Percentiles rank a stretch among this genome's conserved stretches.
Evolutionary conservation across 371 early-diverging fungal genomes (phyloP).

Genomic region (Zancudomyces culisetae): DNA sequence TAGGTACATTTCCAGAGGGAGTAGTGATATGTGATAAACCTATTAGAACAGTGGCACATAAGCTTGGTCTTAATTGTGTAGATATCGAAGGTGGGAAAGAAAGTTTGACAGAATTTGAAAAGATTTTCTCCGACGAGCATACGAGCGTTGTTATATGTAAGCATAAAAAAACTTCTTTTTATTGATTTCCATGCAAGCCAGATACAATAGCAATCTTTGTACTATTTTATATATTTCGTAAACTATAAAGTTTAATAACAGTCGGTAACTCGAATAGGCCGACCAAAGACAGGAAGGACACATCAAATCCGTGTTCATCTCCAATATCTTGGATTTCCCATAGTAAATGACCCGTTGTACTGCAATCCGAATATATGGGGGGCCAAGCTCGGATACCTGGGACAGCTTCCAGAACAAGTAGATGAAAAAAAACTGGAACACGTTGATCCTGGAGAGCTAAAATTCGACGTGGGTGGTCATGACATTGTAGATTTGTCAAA

Average conservation of each 20-base stretch:
- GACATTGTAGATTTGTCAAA: background rate
- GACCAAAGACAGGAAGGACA: constrained; percentile 89
- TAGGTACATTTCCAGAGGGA: constrained; percentile 66
- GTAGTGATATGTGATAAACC: constrained; percentile 52
- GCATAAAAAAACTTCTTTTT: too few relatives aligned
- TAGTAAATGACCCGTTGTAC: constrained; percentile 93
- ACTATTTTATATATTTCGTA: too few relatives aligned
- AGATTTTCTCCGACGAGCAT: constrained; percentile 35
- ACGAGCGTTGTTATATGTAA: constrained; percentile 39
- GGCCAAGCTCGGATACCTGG: constrained; percentile 29
- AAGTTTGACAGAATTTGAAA: constrained; percentile 50
- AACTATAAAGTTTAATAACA: too few relatives aligned
- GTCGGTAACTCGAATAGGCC: background rate
- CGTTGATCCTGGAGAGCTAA: background rate
- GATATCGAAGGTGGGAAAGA: constrained; percentile 50
- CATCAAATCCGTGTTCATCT: constrained; percentile 99
- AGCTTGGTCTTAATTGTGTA: constrained; percentile 68
- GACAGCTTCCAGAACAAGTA: constrained; percentile 7
- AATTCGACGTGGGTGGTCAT: background rate
- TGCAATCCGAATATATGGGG: constrained; percentile 53
- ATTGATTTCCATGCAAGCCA: background rate
- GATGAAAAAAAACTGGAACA: background rate
- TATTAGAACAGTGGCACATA: constrained; percentile 57
- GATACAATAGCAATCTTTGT: too few relatives aligned
- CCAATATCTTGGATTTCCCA: constrained; percentile 86